These are phyloP conservation scores for Starmerella geochares DNA, from an alignment of 805 yeast genomes.

Conservation along the genomic window DNA sequence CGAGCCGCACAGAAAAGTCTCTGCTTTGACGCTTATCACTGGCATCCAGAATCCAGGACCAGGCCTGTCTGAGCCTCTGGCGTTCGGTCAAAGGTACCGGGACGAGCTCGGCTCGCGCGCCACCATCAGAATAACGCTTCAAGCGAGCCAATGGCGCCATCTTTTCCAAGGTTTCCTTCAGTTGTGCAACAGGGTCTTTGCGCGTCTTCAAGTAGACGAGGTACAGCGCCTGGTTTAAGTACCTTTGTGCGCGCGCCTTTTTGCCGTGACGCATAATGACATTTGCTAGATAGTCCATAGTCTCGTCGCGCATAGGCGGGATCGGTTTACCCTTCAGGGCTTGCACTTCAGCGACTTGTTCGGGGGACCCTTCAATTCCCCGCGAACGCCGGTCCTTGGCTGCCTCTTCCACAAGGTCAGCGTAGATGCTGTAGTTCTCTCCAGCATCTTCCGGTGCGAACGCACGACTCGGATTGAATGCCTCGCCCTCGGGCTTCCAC, in stretches of 20 bases:
- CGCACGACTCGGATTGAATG: conserved; percentile 34
- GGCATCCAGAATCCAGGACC: conserved; percentile 83
- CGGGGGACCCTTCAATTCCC: conserved; percentile 34
- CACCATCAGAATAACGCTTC: conserved; percentile 68
- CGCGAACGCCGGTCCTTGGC: conserved; percentile 21
- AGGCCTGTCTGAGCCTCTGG: conserved; percentile 78
- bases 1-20: conserved; percentile 77
- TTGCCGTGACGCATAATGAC: conserved; percentile 88
- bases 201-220: conserved; percentile 62
- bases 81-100: conserved; percentile 76
- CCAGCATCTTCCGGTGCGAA: conserved; percentile 36
- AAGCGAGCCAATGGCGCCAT: conserved; percentile 78
- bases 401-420: conserved; percentile 25
- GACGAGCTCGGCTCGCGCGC: conserved; percentile 68
- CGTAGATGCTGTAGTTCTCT: conserved; percentile 30
- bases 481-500: conserved; percentile 31
- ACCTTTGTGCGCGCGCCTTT: conserved; percentile 67
- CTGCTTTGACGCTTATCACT: conserved; percentile 66
- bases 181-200: conserved; percentile 65
- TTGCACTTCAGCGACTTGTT: conserved; percentile 52
- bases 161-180: conserved; percentile 64
- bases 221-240: conserved; percentile 67
- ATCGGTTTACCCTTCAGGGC: conserved; percentile 42
- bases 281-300: conserved; percentile 66
- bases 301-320: conserved; percentile 58